Evolutionary conservation across 208 protist genomes (phyloP), one percentile per base, ranked within the genome.

Genomic region (Phytomonas sp.): DNA sequence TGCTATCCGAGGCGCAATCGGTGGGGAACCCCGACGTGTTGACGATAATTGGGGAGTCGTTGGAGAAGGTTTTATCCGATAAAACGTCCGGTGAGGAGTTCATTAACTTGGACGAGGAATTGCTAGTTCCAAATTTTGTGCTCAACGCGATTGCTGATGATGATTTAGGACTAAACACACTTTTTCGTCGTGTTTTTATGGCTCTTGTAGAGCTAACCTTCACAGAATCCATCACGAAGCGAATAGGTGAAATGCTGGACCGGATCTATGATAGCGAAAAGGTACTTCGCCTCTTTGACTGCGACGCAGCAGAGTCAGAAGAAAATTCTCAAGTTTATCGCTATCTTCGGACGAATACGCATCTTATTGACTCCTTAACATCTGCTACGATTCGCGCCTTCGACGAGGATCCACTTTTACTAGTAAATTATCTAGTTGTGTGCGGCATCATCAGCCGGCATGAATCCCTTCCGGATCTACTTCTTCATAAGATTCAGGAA

Each of bases 201-300:
- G 40, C 40, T 20, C 40, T 51, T 15, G 9, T 68, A 20, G 31
- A 66, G 33, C 30, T 75, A 30, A 66, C 66, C 71, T 32, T 30
- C 33, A 0, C 72, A 28, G 67, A 33, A 23, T 29, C 46, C 13
- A 0, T 40, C 26, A 66, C 28, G 26, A 60, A 62, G 2, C 77
- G 76, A 8, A 34, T 89, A 5, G 82, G 81, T 15, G 60, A 62
- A 7, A 53, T 87, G 31, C 46, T 91, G 23, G 78, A 85, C 26
- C 53, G 66, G 5, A 46, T 68, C 23, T 76, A 93, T 26, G 68
- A 70, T 46, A 83, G 69, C 56, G 85, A 90, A 37, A 66, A 70
- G 20, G 65, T 92, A 20, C 79, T 93, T 36, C 81, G 90, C 0
- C 77, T 92, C 9, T 87, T 96, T 73, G 81, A 93, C 73, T 87